Evolutionary conservation across 2,329 filamentous ascomycete genomes (phyloP).

Genomic region (Alternaria viburni): DNA sequence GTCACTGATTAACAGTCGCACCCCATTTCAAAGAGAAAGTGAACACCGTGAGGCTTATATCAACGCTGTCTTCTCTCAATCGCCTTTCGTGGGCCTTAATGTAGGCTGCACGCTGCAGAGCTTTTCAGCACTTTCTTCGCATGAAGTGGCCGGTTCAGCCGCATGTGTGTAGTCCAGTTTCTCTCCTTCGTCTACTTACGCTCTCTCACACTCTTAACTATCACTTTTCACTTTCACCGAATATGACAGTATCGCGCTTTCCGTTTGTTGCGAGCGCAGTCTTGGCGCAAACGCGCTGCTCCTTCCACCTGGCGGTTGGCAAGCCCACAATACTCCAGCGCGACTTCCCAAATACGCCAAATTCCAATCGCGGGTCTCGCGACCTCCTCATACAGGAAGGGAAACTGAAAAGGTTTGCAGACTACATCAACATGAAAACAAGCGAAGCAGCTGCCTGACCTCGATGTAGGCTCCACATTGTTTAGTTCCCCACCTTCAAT

Average conservation of each 20-base stretch:
- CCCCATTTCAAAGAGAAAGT: too few relatives aligned
- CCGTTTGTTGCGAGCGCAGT: not conserved
- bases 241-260: not conserved
- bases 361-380: not conserved
- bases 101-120: too few relatives aligned
- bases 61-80: too few relatives aligned
- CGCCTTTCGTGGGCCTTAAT: too few relatives aligned
- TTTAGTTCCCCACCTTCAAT: not conserved
- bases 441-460: not conserved
- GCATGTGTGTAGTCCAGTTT: too few relatives aligned
- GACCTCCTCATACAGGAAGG: not conserved
- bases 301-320: not conserved
- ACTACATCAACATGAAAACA: not conserved
- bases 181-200: not conserved
- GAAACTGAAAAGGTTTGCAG: not conserved
- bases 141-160: too few relatives aligned
- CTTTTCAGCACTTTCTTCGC: too few relatives aligned
- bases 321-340: not conserved
- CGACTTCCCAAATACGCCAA: not conserved
- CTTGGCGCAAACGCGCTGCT: conserved; percentile 23
- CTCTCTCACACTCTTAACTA: too few relatives aligned
- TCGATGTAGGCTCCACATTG: not conserved
- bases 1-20: too few relatives aligned
- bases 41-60: too few relatives aligned
- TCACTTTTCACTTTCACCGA: not conserved